These are phyloP conservation scores for Magnusiomyces starmeri DNA, from an alignment of 1,139 yeast species.

Conservation along the genomic window DNA sequence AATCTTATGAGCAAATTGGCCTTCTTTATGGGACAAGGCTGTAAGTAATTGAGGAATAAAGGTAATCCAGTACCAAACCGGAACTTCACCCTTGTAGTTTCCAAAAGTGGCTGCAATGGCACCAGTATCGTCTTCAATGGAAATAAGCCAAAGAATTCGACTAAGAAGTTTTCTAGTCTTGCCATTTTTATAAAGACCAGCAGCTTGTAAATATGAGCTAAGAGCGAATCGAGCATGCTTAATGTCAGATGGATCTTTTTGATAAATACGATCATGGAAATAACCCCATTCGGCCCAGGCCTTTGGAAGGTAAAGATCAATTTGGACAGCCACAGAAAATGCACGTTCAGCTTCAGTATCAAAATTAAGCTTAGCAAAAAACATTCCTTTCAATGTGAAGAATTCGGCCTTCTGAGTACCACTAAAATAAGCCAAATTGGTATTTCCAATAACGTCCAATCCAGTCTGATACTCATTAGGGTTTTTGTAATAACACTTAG, in stretches of 20 bases:
- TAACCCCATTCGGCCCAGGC: conserved; percentile 99
- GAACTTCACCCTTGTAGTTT: conserved; percentile 89
- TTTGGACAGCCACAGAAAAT: conserved; percentile 94
- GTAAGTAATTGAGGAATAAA: conserved; percentile 91
- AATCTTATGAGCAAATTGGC: conserved; percentile 77
- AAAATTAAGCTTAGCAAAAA: conserved; percentile 79
- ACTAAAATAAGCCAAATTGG: conserved; percentile 91
- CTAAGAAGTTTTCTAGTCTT: conserved; percentile 85
- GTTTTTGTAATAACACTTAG: conserved; percentile 93
- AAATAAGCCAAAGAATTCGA: conserved; percentile 85
- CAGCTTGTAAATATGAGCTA: conserved; percentile 94
- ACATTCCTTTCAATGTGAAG: conserved; percentile 96
- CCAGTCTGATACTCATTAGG: conserved; percentile 86
- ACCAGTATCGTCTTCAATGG: conserved; percentile 81
- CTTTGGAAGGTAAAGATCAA: conserved; percentile 86
- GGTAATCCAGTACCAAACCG: conserved; percentile 99
- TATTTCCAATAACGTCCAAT: conserved; percentile 90
- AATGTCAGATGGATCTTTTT: conserved; percentile 77
- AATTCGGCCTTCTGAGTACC: conserved; percentile 97
- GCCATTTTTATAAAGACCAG: conserved; percentile 88
- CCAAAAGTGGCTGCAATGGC: conserved; percentile 83
- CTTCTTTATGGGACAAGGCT: conserved; percentile 85
- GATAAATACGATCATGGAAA: conserved; percentile 82
- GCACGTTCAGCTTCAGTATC: conserved; percentile 96
- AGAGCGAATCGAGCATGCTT: conserved; percentile 89